Evolutionary conservation across 2,329 filamentous ascomycete genomes (phyloP), one percentile per base, ranked within the genome.

Genomic region (Ophiocordyceps sinensis): DNA sequence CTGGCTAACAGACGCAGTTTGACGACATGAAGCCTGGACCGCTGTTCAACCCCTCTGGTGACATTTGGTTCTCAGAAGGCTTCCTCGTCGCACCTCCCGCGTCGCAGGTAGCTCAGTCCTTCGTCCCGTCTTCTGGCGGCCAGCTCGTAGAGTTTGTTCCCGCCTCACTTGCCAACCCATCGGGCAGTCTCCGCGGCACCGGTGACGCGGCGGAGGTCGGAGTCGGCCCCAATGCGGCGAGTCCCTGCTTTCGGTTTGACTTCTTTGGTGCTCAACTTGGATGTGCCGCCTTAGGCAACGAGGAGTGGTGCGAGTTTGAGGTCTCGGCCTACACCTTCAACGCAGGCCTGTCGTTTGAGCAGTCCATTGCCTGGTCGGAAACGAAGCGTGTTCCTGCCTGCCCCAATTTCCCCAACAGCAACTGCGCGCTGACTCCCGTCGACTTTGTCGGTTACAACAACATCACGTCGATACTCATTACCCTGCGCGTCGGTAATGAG

Each of bases 21-120:
- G 62, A 65, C 41, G 49, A 53, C 14, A 43, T 55, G 5, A 53
- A 52, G n/a, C 43, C 54, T 8, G 62, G 62, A 0, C 61, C 61
- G 10, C 50, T 65, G 3, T 61, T 63, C 49, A 65, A 65, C 19
- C 63, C 63, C 1, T 51, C 55, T 15, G 53, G 59, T 7, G 58
- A 61, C 37, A 53, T 64, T 26, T 65, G 62, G 62, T 65, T 65
- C 42, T 65, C 63, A 23, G 53, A 61, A 43, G 63, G 63, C 2
- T 65, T 65, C 42, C 49, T 63, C 6, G 51, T 65, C 37, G 55
- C 56, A 1, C 61, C 63, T 3, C 58, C 58, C 21, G 57, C 58
- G 9, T 49, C 54, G 3, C 51, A 58, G 29, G 47, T 53, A 17
- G 44, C 51, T 11, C 54, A 60, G 31, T 54, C 58, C 1, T 65